Evolutionary conservation across 2,329 filamentous ascomycete genomes (phyloP), one percentile per base, ranked within the genome.

Genomic region (Colletotrichum echinochloae): DNA sequence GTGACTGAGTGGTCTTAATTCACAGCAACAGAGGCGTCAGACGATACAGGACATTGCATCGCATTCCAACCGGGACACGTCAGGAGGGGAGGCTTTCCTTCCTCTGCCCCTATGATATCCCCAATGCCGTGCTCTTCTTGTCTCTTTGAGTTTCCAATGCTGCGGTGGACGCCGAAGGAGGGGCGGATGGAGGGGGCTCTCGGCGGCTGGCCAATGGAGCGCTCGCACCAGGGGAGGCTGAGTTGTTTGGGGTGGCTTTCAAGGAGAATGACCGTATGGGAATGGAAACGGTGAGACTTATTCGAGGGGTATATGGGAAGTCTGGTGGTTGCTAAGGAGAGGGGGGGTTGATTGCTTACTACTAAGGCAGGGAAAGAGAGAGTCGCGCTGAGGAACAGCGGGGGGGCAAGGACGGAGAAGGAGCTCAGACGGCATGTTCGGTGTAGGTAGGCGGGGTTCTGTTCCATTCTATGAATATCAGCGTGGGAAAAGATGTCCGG

Each of bases 121-220:
- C n/a, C 41, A 37, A 61, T 66, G 39, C 37, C 63, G 49, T 70
- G 63, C 28, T 55, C 39, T 44, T 41, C 18, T 20, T 39, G 46
- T 51, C 33, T 51, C 33, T 37, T 18, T 44, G 26, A 52, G 28
- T 48, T 51, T 57, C 23, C 9, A n/a, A 23, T 14, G 57, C 35
- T 56, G 60, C 52, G 46, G 44, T 20, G 37, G 51, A 51, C 26
- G 52, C 39, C 55, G 23, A 67, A 44, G 60, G 52, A 30, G 26
- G 61, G 61, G 51, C 30, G 16, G 4, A 14, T 16, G 51, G 18
- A 14, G 41, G 41, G 6, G 39, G 14, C 16, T 44, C 41, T 49
- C 16, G 65, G 23, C 16, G 65, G 23, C 65, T 28, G 20, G 46
- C 54, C 66, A 69, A 65, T 65, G 9, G 44, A 44, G 35, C 48